A percentile compares a stretch with the other conserved stretches of the same genome.
Evolutionary conservation across 371 early-diverging fungal species (phyloP).

Genomic region (Nematocida ausubeli): DNA sequence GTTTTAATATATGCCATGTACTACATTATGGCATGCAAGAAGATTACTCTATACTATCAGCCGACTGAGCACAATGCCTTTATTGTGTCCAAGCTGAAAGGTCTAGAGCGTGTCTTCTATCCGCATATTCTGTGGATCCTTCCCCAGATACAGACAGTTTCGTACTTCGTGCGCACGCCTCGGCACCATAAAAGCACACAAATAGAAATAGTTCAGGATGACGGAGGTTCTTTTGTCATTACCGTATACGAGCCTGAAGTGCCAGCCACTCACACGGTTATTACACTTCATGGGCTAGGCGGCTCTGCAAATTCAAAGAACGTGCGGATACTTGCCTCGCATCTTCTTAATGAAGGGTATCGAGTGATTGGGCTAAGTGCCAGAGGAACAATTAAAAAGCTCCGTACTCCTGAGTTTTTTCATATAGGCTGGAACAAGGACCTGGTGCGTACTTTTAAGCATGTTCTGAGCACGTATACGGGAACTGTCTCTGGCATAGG

Average conservation of each 20-base stretch:
- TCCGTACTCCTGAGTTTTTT: conserved; percentile 58
- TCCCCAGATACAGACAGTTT: conserved; percentile 55
- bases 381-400: conserved; percentile 54
- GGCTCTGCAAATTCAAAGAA: conserved; percentile 60
- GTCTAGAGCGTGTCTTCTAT: conserved; percentile 55
- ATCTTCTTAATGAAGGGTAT: conserved; percentile 53
- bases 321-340: conserved; percentile 55
- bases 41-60: conserved; percentile 45
- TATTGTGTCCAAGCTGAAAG: conserved; percentile 52
- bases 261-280: conserved; percentile 56
- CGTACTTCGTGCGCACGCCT: conserved; percentile 44
- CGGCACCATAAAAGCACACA: background rate
- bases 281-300: conserved; percentile 66
- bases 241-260: conserved; percentile 48
- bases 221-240: conserved; percentile 56
- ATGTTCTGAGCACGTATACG: conserved; percentile 59
- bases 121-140: conserved; percentile 55
- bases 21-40: conserved; percentile 44
- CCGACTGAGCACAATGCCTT: conserved; percentile 6
- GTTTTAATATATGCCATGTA: conserved; percentile 38
- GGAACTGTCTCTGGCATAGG: conserved; percentile 63
- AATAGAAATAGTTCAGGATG: conserved; percentile 34
- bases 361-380: conserved; percentile 64
- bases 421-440: conserved; percentile 68
- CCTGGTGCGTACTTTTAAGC: conserved; percentile 52